Evolutionary conservation across 257 asterid species (phyloP).

Genomic region (Solanum lycopersicoides): DNA sequence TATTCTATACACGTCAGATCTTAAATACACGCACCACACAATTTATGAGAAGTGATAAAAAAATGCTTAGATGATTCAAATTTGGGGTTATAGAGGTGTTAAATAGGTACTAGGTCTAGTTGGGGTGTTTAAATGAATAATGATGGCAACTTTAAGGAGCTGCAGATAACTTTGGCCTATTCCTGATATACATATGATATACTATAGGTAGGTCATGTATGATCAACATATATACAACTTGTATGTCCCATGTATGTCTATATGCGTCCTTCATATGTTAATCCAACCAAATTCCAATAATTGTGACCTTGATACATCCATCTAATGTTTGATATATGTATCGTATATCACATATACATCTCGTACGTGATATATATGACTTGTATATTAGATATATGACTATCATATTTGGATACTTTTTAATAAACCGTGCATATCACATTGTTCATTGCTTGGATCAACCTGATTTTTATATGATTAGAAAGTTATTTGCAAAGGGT

Average conservation of each 20-base stretch:
- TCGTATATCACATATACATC: background rate
- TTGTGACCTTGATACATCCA: background rate
- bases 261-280: background rate
- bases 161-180: background rate
- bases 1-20: background rate
- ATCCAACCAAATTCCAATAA: background rate
- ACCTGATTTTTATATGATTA: background rate
- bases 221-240: background rate
- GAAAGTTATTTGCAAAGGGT: background rate
- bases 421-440: background rate
- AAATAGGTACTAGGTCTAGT: background rate
- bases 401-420: background rate
- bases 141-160: no score
- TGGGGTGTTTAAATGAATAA: background rate
- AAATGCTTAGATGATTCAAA: background rate
- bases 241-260: background rate
- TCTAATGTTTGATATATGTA: background rate
- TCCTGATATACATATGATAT: background rate
- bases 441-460: background rate
- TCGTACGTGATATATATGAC: background rate
- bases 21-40: background rate
- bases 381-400: background rate
- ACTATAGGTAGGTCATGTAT: background rate
- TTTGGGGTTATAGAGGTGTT: background rate
- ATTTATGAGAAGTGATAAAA: background rate